phyloP scores from a whole-genome alignment of 768 basidiomycete genomes.

The Xerocomellus dryophilus region DNA sequence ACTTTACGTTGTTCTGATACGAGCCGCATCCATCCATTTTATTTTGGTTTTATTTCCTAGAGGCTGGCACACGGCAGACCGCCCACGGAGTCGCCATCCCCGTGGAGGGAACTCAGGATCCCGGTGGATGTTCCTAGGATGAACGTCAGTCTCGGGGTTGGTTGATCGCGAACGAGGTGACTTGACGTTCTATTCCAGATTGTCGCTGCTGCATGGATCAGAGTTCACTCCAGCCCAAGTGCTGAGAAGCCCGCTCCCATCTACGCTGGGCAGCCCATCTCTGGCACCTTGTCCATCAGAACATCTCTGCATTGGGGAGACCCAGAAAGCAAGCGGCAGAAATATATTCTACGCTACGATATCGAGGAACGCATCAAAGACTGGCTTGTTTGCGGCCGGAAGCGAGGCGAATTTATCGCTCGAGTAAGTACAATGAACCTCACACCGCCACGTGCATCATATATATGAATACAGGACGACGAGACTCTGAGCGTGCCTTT shows the following conservation, averaged over 20 bases:
- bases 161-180: background rate
- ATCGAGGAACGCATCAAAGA: constrained; percentile 76
- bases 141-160: constrained; percentile 50
- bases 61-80: constrained; percentile 41
- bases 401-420: constrained; percentile 79
- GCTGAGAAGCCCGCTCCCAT: constrained; percentile 39
- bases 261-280: constrained; percentile 88
- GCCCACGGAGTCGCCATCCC: constrained; percentile 31
- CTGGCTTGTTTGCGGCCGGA: constrained; percentile 88
- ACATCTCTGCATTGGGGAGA: constrained; percentile 80
- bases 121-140: constrained; percentile 84
- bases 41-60: constrained; percentile 29
- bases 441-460: background rate
- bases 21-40: constrained; percentile 27
- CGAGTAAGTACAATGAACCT: constrained; percentile 44
- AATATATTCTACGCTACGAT: constrained; percentile 71
- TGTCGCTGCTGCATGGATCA: constrained; percentile 56
- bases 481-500: constrained; percentile 57
- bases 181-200: constrained; percentile 45
- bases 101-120: constrained; percentile 76
- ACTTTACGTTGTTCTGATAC: constrained; percentile 4
- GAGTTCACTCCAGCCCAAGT: constrained; percentile 43
- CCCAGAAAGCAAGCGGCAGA: constrained; percentile 37
- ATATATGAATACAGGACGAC: constrained; percentile 48
- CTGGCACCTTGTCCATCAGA: constrained; percentile 58